phyloP scores from a whole-genome alignment of 352 stramenopile species.

The Plasmopara muralis region DNA sequence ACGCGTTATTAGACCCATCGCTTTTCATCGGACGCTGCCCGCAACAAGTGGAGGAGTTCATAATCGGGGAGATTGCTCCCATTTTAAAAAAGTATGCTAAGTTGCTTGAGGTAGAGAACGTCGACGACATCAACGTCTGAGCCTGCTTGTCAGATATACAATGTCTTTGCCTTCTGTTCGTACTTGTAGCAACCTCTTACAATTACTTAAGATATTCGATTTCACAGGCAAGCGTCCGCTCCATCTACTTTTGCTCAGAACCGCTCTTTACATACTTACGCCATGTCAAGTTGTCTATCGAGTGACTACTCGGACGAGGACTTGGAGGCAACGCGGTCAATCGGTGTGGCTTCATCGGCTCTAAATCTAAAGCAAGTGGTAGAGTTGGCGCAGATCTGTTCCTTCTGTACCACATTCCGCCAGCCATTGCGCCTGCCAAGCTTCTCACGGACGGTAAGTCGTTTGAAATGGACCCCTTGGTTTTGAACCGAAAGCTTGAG shows the following conservation, averaged over 20 bases:
- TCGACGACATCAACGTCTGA: conserved; percentile 97
- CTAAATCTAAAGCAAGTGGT: conserved; percentile 28
- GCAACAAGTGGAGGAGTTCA: conserved; percentile 95
- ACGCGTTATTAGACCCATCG: conserved; percentile 93
- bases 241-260: conserved; percentile 20
- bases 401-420: conserved; percentile 74
- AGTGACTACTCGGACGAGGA: conserved; percentile 38
- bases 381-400: conserved; percentile 64
- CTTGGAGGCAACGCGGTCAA: conserved; percentile 11
- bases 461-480: conserved; percentile 2
- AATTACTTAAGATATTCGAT: background rate
- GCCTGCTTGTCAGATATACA: background rate
- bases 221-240: background rate
- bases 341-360: conserved; percentile 8
- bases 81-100: conserved; percentile 88
- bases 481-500: background rate
- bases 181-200: background rate
- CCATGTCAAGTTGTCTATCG: conserved; percentile 44
- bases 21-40: conserved; percentile 96
- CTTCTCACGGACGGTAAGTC: conserved; percentile 70
- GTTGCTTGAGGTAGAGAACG: conserved; percentile 87
- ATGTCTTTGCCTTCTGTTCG: background rate
- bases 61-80: conserved; percentile 91
- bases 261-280: conserved; percentile 18
- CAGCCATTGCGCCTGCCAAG: conserved; percentile 54